Evolutionary conservation across 495 filamentous ascomycete genomes (phyloP).

Genomic region (Penicillium dipodomyicola): DNA sequence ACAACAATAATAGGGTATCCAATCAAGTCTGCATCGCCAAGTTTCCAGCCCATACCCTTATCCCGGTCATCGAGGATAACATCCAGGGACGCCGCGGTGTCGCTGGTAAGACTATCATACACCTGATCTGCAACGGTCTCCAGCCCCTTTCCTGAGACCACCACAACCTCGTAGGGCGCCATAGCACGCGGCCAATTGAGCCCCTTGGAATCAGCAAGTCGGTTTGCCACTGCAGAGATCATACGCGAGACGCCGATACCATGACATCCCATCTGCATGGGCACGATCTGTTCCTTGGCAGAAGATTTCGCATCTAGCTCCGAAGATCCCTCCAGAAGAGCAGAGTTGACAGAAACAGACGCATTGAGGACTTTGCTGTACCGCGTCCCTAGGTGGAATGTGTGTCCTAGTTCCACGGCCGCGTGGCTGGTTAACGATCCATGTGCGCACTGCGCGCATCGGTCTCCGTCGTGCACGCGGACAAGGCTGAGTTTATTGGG

Average conservation of each 20-base stretch:
- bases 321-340: constrained; percentile 23
- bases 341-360: constrained; percentile 44
- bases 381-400: constrained; percentile 87
- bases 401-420: constrained; percentile 89
- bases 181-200: constrained; percentile 87
- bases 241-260: constrained; percentile 93
- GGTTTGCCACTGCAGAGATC: constrained; percentile 78
- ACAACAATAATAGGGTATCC: constrained; percentile 83
- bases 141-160: constrained; percentile 57
- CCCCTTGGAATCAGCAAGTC: constrained; percentile 67
- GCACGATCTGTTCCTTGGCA: constrained; percentile 36
- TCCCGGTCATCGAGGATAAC: constrained; percentile 75
- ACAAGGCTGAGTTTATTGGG: constrained; percentile 53
- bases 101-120: constrained; percentile 53
- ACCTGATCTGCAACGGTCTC: constrained; percentile 53
- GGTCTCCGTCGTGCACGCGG: constrained; percentile 63
- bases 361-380: constrained; percentile 76
- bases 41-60: constrained; percentile 72
- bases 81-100: constrained; percentile 42
- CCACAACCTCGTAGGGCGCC: constrained; percentile 77
- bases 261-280: constrained; percentile 92
- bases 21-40: constrained; percentile 83
- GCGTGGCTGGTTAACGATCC: constrained; percentile 64
- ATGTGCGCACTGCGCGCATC: constrained; percentile 64
- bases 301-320: constrained; percentile 14